phyloP scores from a whole-genome alignment of 192 early-diverging fungal genomes.

The Umbelopsis sp. region DNA sequence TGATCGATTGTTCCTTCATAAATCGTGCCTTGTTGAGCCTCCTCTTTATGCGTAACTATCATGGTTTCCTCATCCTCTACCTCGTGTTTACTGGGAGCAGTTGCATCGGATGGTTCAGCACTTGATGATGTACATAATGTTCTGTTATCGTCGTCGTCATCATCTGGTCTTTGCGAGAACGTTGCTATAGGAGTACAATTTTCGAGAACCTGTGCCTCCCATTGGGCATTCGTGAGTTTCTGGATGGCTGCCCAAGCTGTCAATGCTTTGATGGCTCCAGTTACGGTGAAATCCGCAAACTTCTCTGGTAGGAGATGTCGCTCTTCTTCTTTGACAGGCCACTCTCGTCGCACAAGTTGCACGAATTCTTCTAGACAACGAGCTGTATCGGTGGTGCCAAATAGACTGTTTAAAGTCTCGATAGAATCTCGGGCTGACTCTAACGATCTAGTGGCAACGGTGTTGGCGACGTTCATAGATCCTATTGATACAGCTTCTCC shows the following conservation, averaged over 20 bases:
- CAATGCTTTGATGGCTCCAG: slow-evolving; percentile 44
- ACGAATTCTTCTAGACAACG: slow-evolving; percentile 47
- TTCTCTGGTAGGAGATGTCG: slow-evolving; percentile 8
- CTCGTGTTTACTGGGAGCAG: slow-evolving; percentile 19
- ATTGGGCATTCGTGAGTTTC: slow-evolving; percentile 38
- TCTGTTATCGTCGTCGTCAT: background rate
- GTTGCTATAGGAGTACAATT: slow-evolving; percentile 28
- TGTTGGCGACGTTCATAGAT: slow-evolving; percentile 11
- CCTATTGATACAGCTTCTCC: background rate
- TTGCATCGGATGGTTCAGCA: slow-evolving; percentile 11
- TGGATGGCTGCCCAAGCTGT: slow-evolving; percentile 51
- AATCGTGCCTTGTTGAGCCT: background rate
- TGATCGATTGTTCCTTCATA: background rate
- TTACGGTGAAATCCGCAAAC: slow-evolving; percentile 29
- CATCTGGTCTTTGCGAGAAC: slow-evolving; percentile 34
- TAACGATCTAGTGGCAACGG: background rate
- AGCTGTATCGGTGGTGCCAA: slow-evolving; percentile 44
- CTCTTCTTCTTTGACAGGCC: slow-evolving; percentile 26
- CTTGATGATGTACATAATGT: background rate
- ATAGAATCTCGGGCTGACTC: slow-evolving; percentile 11
- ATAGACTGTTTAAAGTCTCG: slow-evolving; percentile 37
- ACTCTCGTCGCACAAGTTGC: slow-evolving; percentile 44
- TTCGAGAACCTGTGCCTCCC: slow-evolving; percentile 36
- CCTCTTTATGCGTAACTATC: slow-evolving; percentile 6
- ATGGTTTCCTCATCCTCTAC: slow-evolving; percentile 35